phyloP scores from a whole-genome alignment of 129 eudicot species.

The Artemisia annua region DNA sequence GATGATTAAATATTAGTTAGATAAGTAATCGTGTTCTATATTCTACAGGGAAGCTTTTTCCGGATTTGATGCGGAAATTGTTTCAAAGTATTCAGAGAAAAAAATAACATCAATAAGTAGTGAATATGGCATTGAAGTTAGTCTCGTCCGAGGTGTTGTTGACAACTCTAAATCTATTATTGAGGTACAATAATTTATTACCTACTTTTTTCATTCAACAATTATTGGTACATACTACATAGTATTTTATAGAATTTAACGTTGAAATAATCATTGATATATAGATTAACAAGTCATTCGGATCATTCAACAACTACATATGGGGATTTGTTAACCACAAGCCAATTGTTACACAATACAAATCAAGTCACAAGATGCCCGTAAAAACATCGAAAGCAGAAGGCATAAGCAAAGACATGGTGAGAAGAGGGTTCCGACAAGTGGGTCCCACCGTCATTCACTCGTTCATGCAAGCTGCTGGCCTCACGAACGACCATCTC shows the following conservation, averaged over 20 bases:
- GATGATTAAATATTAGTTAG: neutral
- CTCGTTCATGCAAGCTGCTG: conserved; percentile 94
- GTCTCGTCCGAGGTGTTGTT: conserved; percentile 73
- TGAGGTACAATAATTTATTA: conserved; percentile 43
- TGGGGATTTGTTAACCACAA: conserved; percentile 90
- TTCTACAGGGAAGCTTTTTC: conserved; percentile 75
- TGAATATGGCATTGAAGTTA: conserved; percentile 53
- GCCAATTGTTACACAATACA: conserved; percentile 64
- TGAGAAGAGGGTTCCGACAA: conserved; percentile 72
- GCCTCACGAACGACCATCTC: conserved; percentile 86
- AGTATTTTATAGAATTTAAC: too few relatives aligned
- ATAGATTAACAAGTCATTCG: conserved; percentile 60
- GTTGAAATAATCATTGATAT: neutral
- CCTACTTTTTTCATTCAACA: neutral
- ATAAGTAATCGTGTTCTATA: neutral
- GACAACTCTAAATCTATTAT: conserved; percentile 81
- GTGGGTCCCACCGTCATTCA: conserved; percentile 89
- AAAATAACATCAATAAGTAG: conserved; percentile 55
- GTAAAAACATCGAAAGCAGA: conserved; percentile 93
- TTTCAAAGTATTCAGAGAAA: conserved; percentile 67
- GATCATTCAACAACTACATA: conserved; percentile 82
- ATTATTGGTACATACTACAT: neutral
- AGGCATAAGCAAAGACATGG: conserved; percentile 90
- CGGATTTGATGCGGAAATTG: conserved; percentile 71
- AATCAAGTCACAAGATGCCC: conserved; percentile 69